Evolutionary conservation across 2,329 filamentous ascomycete species (phyloP), one percentile per base, ranked within the genome.

Genomic region (Aspergillus pseudonomiae): DNA sequence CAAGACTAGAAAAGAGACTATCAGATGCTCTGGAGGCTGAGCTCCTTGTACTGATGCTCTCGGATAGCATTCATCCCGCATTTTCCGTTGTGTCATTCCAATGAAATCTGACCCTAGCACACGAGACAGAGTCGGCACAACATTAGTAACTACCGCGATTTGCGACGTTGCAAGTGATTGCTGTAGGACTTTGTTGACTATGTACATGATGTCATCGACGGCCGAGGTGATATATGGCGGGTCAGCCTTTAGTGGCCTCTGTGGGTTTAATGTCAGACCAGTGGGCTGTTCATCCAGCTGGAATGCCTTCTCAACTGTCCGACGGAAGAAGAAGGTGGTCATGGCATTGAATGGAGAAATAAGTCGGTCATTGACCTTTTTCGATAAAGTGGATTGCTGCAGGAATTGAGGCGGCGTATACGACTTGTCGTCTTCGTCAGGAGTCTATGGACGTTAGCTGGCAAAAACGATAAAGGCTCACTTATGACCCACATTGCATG

Each of bases 171-270:
- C 90, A 26, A 98, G 83, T 0, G 93, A 91, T 68, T 94, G 90
- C 67, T 96, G 91, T 9, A 98, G 84, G 39, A 98, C 91, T 57
- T 94, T 90, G 75, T 96, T 96, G 75, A 97, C 92, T 71, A 99
- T 97, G 79, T 98, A 99, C 94, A 99, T 98, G 73, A 98, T 93
- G 80, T 97, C 95, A 81, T 99, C 95, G 10, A 99, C 94, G 0
- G 94, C 94, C 2, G 94, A 93, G 50, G 95, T 94, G 71, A 99
- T 97, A 74, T 92, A 96, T 0, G 95, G 95, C 3, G 93, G 87
- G 70, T 93, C 93, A 63, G 89, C 86, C 59, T 90, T 88, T 50
- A 97, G 83, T 4, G 90, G 84, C 72, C 85, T 91, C 72, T 85
- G 89, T 48, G 90, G 83, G 73, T 89, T 92, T 39, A 99, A 83